Evolutionary conservation across 352 stramenopile species (phyloP).

Genomic region (Phytophthora citrophthora): DNA sequence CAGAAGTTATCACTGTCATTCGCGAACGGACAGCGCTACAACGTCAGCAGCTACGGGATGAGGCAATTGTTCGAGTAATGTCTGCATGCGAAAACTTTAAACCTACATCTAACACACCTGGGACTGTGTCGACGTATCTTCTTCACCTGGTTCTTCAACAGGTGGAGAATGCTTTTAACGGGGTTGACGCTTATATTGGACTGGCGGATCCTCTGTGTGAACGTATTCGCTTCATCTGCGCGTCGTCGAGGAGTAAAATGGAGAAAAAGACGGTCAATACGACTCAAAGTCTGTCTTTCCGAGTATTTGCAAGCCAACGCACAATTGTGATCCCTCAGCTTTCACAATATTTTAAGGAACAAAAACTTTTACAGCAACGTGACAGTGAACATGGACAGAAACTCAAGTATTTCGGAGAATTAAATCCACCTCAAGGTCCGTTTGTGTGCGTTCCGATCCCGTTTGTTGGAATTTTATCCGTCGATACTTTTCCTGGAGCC

Average conservation of each 20-base stretch:
- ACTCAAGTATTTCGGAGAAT: constrained; percentile 39
- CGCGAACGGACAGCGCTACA: constrained; percentile 13
- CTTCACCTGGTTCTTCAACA: constrained; percentile 58
- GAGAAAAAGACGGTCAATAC: constrained; percentile 44
- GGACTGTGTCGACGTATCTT: constrained; percentile 35
- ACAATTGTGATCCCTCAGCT: constrained; percentile 62
- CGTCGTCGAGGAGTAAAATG: constrained; percentile 63
- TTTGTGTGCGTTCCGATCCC: constrained; percentile 80
- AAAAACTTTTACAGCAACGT: constrained; percentile 30
- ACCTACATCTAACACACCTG: background rate
- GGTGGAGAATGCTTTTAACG: constrained; percentile 61
- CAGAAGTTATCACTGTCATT: constrained; percentile 18
- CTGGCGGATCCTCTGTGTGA: constrained; percentile 61
- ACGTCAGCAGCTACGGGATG: constrained; percentile 26
- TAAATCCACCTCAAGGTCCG: constrained; percentile 23
- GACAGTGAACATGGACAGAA: constrained; percentile 10
- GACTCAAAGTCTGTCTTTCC: constrained; percentile 53
- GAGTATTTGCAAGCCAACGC: constrained; percentile 54
- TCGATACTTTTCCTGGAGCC: constrained; percentile 73
- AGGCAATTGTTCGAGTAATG: constrained; percentile 62
- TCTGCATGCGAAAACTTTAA: constrained; percentile 56
- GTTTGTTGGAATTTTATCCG: constrained; percentile 66
- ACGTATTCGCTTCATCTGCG: constrained; percentile 55
- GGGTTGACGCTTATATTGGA: constrained; percentile 71
- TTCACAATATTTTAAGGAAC: constrained; percentile 23